Percentiles rank a stretch among this genome's conserved stretches.
Conservation (phyloP, 345 rosid genomes). For the Aurinia saxatilis region DNA sequence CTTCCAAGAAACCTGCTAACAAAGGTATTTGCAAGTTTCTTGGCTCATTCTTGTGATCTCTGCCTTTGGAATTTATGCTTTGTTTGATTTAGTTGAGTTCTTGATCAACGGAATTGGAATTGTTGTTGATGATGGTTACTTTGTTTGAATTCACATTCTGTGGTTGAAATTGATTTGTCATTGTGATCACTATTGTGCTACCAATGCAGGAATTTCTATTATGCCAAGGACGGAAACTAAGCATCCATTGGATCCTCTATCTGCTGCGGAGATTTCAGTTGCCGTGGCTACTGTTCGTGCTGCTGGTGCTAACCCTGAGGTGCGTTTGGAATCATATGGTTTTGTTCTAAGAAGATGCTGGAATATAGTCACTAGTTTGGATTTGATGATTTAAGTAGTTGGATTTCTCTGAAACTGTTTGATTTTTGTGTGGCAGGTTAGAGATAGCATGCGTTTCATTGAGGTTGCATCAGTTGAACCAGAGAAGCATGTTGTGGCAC, state of each 20-base stretch:
- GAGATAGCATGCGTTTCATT: conserved; percentile 87
- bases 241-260: conserved; percentile 83
- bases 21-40: conserved; percentile 56
- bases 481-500: conserved; percentile 68
- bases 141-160: no score
- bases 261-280: conserved; percentile 82
- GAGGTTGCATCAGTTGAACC: conserved; percentile 89
- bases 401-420: conserved; percentile 16
- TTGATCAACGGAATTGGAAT: neutral
- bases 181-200: conserved; percentile 3
- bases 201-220: conserved; percentile 42
- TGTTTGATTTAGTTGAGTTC: neutral
- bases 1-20: conserved; percentile 42
- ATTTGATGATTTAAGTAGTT: no score
- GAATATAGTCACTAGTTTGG: neutral
- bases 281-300: conserved; percentile 92
- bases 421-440: conserved; percentile 41
- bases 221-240: conserved; percentile 74
- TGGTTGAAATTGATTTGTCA: neutral
- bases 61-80: no score
- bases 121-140: no score
- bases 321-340: conserved; percentile 4
- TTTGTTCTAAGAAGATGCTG: neutral
- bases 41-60: no score
- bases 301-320: conserved; percentile 95